phyloP scores from a whole-genome alignment of 83 land plant genomes.

The Picea abies region DNA sequence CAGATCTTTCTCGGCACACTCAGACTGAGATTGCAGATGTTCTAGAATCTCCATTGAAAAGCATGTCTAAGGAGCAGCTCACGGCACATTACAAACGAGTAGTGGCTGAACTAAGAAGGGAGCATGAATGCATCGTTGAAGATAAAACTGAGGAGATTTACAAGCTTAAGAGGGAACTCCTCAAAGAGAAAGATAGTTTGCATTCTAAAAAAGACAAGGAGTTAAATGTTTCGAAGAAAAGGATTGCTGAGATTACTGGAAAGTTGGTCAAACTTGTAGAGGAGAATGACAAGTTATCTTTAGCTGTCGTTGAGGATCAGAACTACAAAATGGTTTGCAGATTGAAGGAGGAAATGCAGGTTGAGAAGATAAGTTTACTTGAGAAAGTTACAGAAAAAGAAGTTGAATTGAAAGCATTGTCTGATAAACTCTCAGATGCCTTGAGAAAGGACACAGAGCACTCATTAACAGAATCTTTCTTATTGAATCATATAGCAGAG shows the following conservation, averaged over 20 bases:
- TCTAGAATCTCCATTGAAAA: slow-evolving; percentile 13
- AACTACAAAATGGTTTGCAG: background rate
- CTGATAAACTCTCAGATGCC: slow-evolving; percentile 12
- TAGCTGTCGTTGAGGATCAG: slow-evolving; percentile 3
- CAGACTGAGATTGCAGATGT: background rate
- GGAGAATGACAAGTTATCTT: slow-evolving; percentile 14
- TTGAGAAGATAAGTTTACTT: background rate
- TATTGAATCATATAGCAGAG: slow-evolving; percentile 7
- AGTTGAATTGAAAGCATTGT: slow-evolving; percentile 1
- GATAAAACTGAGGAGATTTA: slow-evolving; percentile 13
- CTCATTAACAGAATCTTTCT: background rate
- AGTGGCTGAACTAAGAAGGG: background rate
- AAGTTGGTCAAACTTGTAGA: slow-evolving; percentile 13
- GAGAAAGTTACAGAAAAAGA: slow-evolving; percentile 12
- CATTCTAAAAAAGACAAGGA: slow-evolving; percentile 14
- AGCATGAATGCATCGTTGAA: background rate
- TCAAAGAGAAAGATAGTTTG: background rate
- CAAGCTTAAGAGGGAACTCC: slow-evolving; percentile 10
- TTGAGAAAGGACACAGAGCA: background rate
- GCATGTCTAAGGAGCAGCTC: slow-evolving; percentile 7
- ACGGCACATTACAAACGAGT: slow-evolving; percentile 3
- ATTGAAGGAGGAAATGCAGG: slow-evolving; percentile 10
- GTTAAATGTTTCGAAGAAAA: slow-evolving; percentile 14
- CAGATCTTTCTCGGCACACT: background rate
- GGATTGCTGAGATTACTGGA: slow-evolving; percentile 8